Evolutionary conservation across 345 rosid genomes (phyloP), one percentile per base, ranked within the genome.

Genomic region (Zanthoxylum bungeanum): DNA sequence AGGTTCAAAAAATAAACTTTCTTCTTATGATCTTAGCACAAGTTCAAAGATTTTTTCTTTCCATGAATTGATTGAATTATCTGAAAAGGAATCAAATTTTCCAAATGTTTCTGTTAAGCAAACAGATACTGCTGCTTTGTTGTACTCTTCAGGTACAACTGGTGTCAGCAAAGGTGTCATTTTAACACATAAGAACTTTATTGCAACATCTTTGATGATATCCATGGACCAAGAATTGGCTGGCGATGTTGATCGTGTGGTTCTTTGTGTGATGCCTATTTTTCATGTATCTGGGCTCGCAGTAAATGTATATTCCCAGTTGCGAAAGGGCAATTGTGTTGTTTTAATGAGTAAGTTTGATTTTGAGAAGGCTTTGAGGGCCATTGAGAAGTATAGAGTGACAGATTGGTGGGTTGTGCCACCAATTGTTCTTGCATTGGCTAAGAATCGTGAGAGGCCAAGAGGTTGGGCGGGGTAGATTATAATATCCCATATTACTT

Each of bases 141-240:
- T 94, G 70, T 92, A 94, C 79, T 94, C 98, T 1, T 94, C 97
- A 1, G 97, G 98, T 19, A 94, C 98, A 11, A 94, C 93, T 8
- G 97, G 97, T 37, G 58, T n/a, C 12, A 92, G 98, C 73, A 94
- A 94, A 77, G 98, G 98, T 4, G 98, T 92, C 21, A 68, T 90
- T 27, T 74, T 94, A 75, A 87, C 95, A 19, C 98, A 92, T 66
- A 73, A 87, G 72, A 94, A 94, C 59, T 89, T 85, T 76, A 92
- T 94, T 9, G 93, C 97, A 2, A 81, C 97, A 2, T 74, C 93
- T 4, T 16, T 73, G 56, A 88, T 87, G 82, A 1, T 81, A 17
- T 44, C 73, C 0, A 66, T 53, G 86, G 94, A 89, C 65, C 87
- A 89, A 71, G 89, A 87, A 36, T 37, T 85, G 2, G 79, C 84